These are phyloP conservation scores for Sarocladiaceae sp. DNA, from an alignment of 2,329 filamentous ascomycete genomes.

Conservation along the genomic window DNA sequence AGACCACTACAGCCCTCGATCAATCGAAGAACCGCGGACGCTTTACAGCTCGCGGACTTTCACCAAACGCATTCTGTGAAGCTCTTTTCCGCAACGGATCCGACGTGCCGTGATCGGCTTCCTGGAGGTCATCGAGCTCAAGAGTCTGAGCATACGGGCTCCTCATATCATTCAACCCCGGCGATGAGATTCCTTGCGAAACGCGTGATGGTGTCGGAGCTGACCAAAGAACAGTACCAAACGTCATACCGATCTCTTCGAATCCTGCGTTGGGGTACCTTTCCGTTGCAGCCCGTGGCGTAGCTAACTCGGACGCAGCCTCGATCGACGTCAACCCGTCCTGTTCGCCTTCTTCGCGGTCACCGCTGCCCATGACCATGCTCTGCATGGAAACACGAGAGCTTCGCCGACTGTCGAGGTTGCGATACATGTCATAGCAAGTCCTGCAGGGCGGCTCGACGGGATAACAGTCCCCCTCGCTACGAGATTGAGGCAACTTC, in stretches of 20 bases:
- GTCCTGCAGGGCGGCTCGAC: slow-evolving; percentile 33
- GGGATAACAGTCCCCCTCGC: slow-evolving; percentile 33
- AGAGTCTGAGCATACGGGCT: slow-evolving; percentile 33
- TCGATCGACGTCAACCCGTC: slow-evolving; percentile 31
- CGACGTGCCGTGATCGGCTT: not conserved
- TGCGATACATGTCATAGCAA: slow-evolving; percentile 35
- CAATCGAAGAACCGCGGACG: not conserved
- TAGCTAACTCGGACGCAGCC: slow-evolving; percentile 34
- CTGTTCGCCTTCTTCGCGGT: slow-evolving; percentile 23
- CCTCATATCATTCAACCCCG: slow-evolving; percentile 23
- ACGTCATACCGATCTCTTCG: slow-evolving; percentile 25
- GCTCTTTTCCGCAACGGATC: slow-evolving; percentile 3
- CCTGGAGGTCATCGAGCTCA: slow-evolving; percentile 24
- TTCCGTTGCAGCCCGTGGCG: slow-evolving; percentile 28
- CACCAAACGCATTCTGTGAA: not conserved
- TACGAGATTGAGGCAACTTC: slow-evolving; percentile 32
- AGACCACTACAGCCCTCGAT: not conserved
- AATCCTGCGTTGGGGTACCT: not conserved
- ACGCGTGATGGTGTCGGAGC: slow-evolving; percentile 20
- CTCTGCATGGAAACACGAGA: slow-evolving; percentile 35
- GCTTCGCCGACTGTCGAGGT: slow-evolving; percentile 35
- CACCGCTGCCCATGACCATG: slow-evolving; percentile 31
- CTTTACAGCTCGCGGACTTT: not conserved
- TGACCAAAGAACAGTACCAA: not conserved
- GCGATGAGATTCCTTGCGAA: slow-evolving; percentile 19